Conservation (phyloP, 2,329 filamentous ascomycete species). For the Chaetomium globosum region DNA sequence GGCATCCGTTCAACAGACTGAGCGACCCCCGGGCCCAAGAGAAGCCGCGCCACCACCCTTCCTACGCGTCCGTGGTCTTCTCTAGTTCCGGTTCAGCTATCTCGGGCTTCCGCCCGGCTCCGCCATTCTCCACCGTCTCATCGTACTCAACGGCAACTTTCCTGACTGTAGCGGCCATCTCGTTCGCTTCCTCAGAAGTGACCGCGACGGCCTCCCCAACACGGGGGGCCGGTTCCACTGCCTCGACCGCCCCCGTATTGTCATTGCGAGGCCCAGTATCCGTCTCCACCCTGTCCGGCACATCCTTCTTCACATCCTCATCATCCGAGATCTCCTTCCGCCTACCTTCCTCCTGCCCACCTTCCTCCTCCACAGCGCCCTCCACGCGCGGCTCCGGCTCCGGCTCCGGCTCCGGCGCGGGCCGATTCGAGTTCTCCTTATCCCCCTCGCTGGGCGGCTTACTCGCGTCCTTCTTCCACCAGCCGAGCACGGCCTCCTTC, state of each 20-base stretch:
- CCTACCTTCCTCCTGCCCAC: not conserved
- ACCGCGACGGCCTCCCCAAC: not conserved
- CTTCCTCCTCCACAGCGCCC: not conserved
- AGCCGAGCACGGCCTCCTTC: conserved; percentile 14
- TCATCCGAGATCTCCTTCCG: not conserved
- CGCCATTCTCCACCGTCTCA: not conserved
- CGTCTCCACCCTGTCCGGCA: not conserved
- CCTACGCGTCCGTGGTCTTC: not conserved
- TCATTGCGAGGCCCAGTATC: not conserved
- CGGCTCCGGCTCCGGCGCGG: not conserved
- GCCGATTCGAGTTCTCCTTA: conserved; percentile 49
- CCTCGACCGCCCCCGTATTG: not conserved
- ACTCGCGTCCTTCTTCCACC: conserved; percentile 38
- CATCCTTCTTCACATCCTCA: not conserved
- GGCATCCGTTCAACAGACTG: not conserved
- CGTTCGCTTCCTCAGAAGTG: too few relatives aligned
- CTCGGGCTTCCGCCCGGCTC: not conserved
- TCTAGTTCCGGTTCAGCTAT: not conserved
- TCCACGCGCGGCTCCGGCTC: not conserved
- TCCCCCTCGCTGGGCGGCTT: conserved; percentile 44
- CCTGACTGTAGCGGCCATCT: not conserved
- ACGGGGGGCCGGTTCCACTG: not conserved
- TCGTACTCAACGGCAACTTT: not conserved
- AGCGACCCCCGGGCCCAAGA: not conserved
- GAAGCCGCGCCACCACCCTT: not conserved